Evolutionary conservation across 495 filamentous ascomycete genomes (phyloP).

Genomic region (Chlorociboria aeruginascens): DNA sequence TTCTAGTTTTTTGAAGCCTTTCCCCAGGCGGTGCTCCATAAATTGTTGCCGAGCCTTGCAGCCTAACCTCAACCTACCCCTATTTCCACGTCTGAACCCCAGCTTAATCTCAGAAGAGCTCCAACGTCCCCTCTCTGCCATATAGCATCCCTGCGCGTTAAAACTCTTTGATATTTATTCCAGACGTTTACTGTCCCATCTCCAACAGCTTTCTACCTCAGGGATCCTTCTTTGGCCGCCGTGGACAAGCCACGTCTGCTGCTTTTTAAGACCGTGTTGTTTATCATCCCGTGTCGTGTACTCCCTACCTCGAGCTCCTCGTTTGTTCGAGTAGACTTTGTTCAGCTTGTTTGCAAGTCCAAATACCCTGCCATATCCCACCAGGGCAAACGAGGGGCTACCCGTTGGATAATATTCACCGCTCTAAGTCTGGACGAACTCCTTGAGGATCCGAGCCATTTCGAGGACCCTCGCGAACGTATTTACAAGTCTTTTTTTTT

Average conservation of each 20-base stretch:
- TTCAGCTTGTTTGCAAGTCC: background rate
- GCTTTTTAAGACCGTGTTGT: conserved; percentile 1
- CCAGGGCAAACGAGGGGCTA: too few relatives aligned
- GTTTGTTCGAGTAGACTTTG: background rate
- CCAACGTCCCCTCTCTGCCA: background rate
- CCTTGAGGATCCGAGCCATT: background rate
- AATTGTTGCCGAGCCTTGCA: background rate
- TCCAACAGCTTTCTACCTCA: background rate
- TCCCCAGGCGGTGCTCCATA: background rate
- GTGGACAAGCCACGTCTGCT: background rate
- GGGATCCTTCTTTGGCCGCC: background rate
- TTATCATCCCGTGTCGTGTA: conserved; percentile 8
- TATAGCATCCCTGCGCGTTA: background rate
- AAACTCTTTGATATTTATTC: background rate
- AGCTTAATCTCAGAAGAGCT: background rate
- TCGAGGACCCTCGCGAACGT: background rate
- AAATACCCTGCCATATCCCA: background rate
- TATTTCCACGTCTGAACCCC: background rate
- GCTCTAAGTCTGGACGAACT: background rate
- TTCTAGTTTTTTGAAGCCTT: conserved; percentile 1
- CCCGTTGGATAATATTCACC: too few relatives aligned
- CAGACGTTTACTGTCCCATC: conserved; percentile 6
- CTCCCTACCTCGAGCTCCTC: background rate
- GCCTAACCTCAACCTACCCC: background rate
- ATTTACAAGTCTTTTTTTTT: background rate